Evolutionary conservation across 768 basidiomycete species (phyloP), one percentile per base, ranked within the genome.

Genomic region (Gelatoporia subvermispora): DNA sequence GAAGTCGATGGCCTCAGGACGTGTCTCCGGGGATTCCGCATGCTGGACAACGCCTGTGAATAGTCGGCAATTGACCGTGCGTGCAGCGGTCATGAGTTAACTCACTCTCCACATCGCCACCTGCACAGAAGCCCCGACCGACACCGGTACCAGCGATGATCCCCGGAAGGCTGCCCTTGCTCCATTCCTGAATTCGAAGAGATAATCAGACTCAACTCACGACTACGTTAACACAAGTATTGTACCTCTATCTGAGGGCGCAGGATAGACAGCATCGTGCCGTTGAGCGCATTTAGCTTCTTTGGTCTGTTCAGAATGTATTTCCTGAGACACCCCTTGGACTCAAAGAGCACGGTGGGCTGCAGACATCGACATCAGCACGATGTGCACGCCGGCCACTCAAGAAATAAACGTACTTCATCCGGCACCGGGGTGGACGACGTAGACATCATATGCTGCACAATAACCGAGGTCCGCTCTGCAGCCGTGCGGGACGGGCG

Each of bases 91-190:
- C n/a, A 37, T 13, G 25, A 41, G 22, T 41, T 17, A 23, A 74
- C 85, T 67, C 57, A 94, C 95, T 72, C 50, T 81, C 84, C 49
- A 99, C 88, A 67, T 99, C 96, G 38, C 96, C 96, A 13, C 96
- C 96, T 5, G 90, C 86, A 60, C 93, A 98, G 64, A 97, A 98
- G 11, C 86, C 89, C 50, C 82, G 74, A 3, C 84, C 86, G 11
- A 67, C 65, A 20, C 88, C 88, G 25, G 78, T 76, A 28, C 85
- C 87, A 34, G 91, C 76, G 50, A 96, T 79, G 23, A 85, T 74
- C 48, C 78, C 77, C 56, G 82, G 82, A 7, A 90, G 74, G 43
- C 84, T 77, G 23, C 88, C 82, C 31, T 75, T 68, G 51, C 78
- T 75, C 88, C 89, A 92, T 72, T 82, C 79, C 89, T 92, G 48